Evolutionary conservation across 352 stramenopile genomes (phyloP).

Genomic region (Pythium folliculosum): DNA sequence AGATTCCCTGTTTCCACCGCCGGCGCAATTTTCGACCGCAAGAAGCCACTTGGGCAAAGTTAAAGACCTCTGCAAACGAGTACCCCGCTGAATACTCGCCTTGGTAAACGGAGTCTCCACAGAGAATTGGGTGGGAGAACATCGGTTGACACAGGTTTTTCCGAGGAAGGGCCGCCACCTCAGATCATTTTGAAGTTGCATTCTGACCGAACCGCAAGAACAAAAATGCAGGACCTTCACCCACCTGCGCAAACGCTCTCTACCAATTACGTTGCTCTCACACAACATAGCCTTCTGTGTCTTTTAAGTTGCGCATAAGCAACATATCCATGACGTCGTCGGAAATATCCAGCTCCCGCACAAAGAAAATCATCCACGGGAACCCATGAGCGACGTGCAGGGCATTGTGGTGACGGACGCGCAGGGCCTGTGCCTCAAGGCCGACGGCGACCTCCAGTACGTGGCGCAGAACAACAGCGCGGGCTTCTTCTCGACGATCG

Average conservation of each 20-base stretch:
- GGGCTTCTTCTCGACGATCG: constrained; percentile 81
- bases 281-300: constrained; percentile 16
- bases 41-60: constrained; percentile 22
- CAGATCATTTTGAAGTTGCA: constrained; percentile 32
- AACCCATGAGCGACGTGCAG: constrained; percentile 47
- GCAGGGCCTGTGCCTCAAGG: constrained; percentile 69
- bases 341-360: not conserved
- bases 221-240: constrained; percentile 24
- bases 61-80: constrained; percentile 10
- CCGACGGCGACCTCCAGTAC: constrained; percentile 60
- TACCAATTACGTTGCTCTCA: constrained; percentile 15
- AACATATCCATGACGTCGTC: constrained; percentile 4
- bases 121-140: not conserved
- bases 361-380: constrained; percentile 9
- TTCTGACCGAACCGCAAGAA: constrained; percentile 30
- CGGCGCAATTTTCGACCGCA: not conserved
- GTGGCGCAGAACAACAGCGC: constrained; percentile 44
- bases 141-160: constrained; percentile 19
- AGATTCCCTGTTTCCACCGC: constrained; percentile 26
- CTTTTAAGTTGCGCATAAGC: constrained; percentile 1
- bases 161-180: constrained; percentile 18
- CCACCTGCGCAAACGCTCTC: constrained; percentile 21
- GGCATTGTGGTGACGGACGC: constrained; percentile 79
- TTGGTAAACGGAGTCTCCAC: not conserved
- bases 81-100: constrained; percentile 19